Evolutionary conservation across 768 basidiomycete genomes (phyloP).

Genomic region (Phlebiopsis flavidoalba): DNA sequence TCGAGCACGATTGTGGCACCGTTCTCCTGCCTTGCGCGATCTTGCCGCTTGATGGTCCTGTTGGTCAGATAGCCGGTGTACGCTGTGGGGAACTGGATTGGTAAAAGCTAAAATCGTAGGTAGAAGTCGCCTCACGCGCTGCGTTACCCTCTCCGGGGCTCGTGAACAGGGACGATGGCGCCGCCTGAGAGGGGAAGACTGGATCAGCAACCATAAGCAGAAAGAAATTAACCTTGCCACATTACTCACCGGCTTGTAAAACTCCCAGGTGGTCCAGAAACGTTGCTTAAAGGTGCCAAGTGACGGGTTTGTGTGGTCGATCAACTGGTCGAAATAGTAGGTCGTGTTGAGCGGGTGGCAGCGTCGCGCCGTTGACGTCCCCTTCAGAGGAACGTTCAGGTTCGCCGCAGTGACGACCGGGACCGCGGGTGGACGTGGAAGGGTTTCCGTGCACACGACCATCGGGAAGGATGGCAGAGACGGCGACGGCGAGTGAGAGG

Average conservation of each 20-base stretch:
- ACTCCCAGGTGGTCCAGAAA: constrained; percentile 67
- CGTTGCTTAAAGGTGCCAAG: constrained; percentile 75
- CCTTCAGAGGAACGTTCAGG: constrained; percentile 15
- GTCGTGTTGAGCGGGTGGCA: constrained; percentile 29
- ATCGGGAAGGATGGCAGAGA: constrained; percentile 3
- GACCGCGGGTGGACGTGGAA: constrained; percentile 16
- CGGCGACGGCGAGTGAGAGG: constrained; percentile 1
- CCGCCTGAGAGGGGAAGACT: constrained; percentile 28
- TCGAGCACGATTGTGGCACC: constrained; percentile 62
- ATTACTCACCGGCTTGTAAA: constrained; percentile 39
- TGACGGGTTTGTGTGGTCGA: constrained; percentile 51
- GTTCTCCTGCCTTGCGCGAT: constrained; percentile 55
- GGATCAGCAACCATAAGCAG: neutral
- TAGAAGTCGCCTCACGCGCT: constrained; percentile 25
- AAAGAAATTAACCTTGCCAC: too few relatives aligned
- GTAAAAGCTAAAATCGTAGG: neutral
- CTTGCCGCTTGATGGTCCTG: constrained; percentile 53
- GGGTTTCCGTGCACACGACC: constrained; percentile 3
- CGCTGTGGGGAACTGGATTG: constrained; percentile 1
- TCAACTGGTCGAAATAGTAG: constrained; percentile 50
- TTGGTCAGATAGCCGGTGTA: constrained; percentile 59
- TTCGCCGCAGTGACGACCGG: neutral
- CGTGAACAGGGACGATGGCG: constrained; percentile 58
- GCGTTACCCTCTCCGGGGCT: constrained; percentile 66
- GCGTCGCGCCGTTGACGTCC: constrained; percentile 20